A percentile compares a stretch with the other conserved stretches of the same genome.
Evolutionary conservation across 2,329 filamentous ascomycete genomes (phyloP).

Genomic region (Penicillium fuscoglaucum): DNA sequence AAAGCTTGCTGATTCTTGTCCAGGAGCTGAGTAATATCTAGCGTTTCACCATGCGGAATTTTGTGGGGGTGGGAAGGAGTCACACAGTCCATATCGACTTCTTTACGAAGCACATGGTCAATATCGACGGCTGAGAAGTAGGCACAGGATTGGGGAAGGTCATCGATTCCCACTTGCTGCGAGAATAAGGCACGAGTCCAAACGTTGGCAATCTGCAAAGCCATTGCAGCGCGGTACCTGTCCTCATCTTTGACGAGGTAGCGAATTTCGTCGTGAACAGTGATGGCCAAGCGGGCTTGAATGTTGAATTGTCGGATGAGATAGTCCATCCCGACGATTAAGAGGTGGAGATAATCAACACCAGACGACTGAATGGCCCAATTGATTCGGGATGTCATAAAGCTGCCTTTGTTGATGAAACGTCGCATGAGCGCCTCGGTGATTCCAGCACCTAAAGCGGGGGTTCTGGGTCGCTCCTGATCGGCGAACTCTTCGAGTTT

Average conservation of each 20-base stretch:
- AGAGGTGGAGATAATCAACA: conserved; percentile 92
- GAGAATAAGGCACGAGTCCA: conserved; percentile 98
- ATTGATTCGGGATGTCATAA: conserved; percentile 95
- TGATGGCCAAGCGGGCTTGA: conserved; percentile 81
- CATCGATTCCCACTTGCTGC: conserved; percentile 93
- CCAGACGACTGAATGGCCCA: conserved; percentile 98
- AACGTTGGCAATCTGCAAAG: conserved; percentile 87
- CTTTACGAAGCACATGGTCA: conserved; percentile 92
- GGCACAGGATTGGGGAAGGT: conserved; percentile 89
- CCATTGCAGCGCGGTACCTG: conserved; percentile 86
- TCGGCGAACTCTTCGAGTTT: conserved; percentile 97
- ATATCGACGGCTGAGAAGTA: conserved; percentile 97
- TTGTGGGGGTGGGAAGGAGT: conserved; percentile 79
- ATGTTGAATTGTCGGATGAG: conserved; percentile 82
- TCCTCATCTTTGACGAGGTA: conserved; percentile 86
- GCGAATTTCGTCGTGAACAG: conserved; percentile 95
- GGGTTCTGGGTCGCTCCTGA: conserved; percentile 85
- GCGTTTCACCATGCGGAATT: conserved; percentile 80
- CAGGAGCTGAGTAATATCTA: conserved; percentile 80
- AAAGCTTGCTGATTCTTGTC: conserved; percentile 67
- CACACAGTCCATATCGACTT: conserved; percentile 96
- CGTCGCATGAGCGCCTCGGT: conserved; percentile 90
- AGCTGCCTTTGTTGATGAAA: conserved; percentile 83
- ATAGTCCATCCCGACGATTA: conserved; percentile 94
- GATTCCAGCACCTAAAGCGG: conserved; percentile 90